Evolutionary conservation across 441 rosid species (phyloP), one percentile per base, ranked within the genome.

Genomic region (Corymbia calophylla): DNA sequence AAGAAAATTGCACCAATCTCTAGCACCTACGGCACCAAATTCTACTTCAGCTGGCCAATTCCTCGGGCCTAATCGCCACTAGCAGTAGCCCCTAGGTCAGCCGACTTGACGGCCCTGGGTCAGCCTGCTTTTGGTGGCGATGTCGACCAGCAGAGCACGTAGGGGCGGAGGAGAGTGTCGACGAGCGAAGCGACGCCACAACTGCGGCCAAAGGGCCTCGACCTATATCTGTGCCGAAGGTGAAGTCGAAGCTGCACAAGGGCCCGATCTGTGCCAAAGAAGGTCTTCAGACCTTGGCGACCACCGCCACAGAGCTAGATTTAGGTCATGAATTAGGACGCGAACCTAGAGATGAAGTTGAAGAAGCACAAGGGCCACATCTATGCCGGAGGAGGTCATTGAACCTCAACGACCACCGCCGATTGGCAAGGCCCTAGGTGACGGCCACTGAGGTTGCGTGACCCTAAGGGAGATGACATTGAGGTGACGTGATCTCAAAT

Each of bases 401-500:
- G 7, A 39, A 39, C 44, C 44, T 39, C 44, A 39, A 39, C 44
- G 5, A 39, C 5, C 44, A 39, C 44, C 44, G 44, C 44, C 6
- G 6, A 8, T 62, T n/a, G n/a, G 70, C 7, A 18, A 62, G 70
- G 29, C 32, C 32, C 15, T 29, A 62, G 70, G 18, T 8, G 8
- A 62, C 14, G 68, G 8, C n/a, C n/a, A 6, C 6, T 16, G 14
- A 14, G 70, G 70, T 62, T 8, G 7, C 32, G 8, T n/a, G 9
- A 29, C n/a, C 32, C 32, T 29, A 62, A 29, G 18, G 8, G n/a
- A 62, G 32, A 32, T n/a, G 17, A n/a, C 9, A 3, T n/a, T 17
- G n/a, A 62, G 9, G 2, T 29, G 0, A 1, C 15, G 17, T 1
- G 32, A 62, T 18, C 18, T 29, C 9, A 29, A 0, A 62, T 1